Evolutionary conservation across 1,139 yeast species (phyloP).

Genomic region (Sugiyamaella japonica): DNA sequence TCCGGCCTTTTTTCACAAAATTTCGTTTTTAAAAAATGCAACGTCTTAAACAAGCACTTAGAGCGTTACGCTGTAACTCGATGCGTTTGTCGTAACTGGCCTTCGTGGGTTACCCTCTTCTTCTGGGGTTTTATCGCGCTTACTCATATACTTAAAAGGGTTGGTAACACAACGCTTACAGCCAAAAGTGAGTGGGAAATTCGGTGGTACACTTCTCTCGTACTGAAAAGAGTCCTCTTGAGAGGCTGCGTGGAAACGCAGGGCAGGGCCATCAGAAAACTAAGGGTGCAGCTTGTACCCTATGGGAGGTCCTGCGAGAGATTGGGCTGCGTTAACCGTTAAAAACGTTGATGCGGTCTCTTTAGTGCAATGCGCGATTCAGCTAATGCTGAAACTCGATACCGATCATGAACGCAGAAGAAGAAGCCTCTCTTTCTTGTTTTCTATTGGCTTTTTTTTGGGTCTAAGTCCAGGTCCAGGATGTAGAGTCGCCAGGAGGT

Average conservation of each 20-base stretch:
- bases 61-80: too few species aligned
- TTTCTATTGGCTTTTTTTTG: constrained; percentile 15
- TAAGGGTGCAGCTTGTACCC: constrained; percentile 18
- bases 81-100: constrained; percentile 15
- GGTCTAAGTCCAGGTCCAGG: too few species aligned
- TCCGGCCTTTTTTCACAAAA: too few species aligned
- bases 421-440: too few species aligned
- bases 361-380: constrained; percentile 37
- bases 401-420: constrained; percentile 33
- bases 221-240: constrained; percentile 25
- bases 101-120: constrained; percentile 25
- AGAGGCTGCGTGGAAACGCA: constrained; percentile 34
- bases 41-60: too few species aligned
- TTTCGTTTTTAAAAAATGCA: too few species aligned
- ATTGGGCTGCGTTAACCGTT: constrained; percentile 26
- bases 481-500: too few species aligned
- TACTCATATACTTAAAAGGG: constrained; percentile 34
- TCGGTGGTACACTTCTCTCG: constrained; percentile 36
- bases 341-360: constrained; percentile 22
- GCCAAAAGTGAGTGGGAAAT: constrained; percentile 34
- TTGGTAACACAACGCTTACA: constrained; percentile 8
- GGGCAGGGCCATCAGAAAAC: constrained; percentile 35
- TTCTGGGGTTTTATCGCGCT: constrained; percentile 32
- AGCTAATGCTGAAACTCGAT: constrained; percentile 33
- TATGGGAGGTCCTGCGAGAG: constrained; percentile 36